Evolutionary conservation across 1,139 yeast species (phyloP).

Genomic region (Yamadazyma spencermartinsiae): DNA sequence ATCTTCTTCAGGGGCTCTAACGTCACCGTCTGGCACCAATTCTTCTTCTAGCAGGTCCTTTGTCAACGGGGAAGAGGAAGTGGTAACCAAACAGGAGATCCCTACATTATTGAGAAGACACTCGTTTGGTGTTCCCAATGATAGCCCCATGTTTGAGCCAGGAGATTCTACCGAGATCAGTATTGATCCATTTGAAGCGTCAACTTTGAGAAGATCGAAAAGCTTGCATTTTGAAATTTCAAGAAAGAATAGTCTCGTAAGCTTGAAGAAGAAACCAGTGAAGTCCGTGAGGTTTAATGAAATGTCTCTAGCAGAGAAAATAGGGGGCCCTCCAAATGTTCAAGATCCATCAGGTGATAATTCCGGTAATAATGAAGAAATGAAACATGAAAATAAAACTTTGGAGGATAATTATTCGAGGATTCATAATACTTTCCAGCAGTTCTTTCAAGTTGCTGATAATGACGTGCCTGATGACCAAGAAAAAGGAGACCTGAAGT

Average conservation of each 20-base stretch:
- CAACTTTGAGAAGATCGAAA: constrained; percentile 8
- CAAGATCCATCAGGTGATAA: neutral
- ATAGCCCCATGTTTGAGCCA: neutral
- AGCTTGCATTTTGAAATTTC: constrained; percentile 10
- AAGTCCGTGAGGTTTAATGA: constrained; percentile 12
- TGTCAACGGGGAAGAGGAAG: constrained; percentile 3
- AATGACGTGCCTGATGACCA: neutral
- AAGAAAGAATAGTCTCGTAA: constrained; percentile 3
- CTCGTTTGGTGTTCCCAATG: constrained; percentile 1
- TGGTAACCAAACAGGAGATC: constrained; percentile 7
- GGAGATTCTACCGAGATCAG: constrained; percentile 12
- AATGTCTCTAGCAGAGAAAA: neutral
- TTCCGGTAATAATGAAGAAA: neutral
- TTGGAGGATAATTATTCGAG: neutral
- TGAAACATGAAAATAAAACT: neutral
- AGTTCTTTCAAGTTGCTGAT: neutral
- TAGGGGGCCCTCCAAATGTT: too few relatives aligned
- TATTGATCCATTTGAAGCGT: constrained; percentile 16
- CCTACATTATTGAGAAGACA: constrained; percentile 6
- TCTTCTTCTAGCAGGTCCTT: neutral
- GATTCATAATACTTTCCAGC: constrained; percentile 1
- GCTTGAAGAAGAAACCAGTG: constrained; percentile 6
- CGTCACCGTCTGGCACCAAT: neutral
- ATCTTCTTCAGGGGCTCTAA: neutral
- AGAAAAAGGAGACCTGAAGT: neutral